Evolutionary conservation across 305 asterid genomes (phyloP), one percentile per base, ranked within the genome.

Genomic region (Fraxinus sp.): DNA sequence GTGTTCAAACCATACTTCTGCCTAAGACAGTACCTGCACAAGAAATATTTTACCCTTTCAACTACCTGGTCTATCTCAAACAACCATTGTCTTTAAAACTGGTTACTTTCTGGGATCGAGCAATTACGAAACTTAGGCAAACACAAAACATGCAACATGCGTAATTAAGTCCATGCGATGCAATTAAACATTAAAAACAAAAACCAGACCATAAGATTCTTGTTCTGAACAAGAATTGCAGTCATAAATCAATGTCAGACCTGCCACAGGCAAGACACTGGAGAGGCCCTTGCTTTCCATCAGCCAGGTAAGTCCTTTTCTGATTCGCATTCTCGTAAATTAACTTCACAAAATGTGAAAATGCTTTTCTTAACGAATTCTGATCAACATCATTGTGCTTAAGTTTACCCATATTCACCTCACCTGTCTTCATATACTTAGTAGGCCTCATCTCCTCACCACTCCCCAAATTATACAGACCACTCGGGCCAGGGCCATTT

Each of bases 261-360:
- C 97, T 92, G 90, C 84, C 86, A 85, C 99, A 96, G 78, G 91
- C 97, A 75, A 93, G 89, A 84, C 99, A 96, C 57, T 90, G 86
- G 80, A 96, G 84, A 55, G 91, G 85, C 8, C 98, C 98, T 84
- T 93, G 97, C 85, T 91, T 94, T 84, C 98, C 98, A 83, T 91
- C 94, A 28, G 94, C 94, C 92, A 94, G 86, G 86, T 87, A 96
- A 74, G 62, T 90, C 91, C 85, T 92, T 82, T 80, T 94, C 89
- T 91, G 94, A 84, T 79, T 89, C 2, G 80, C 78, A 81, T 86
- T 86, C 89, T 96, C 99, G 80, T 88, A 93, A 79, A 96, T 72
- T 86, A 90, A 37, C 94, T 94, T 96, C 81, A 92, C 88, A 72
- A 93, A 92, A 89, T 89, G 90, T 43, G 92, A 89, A 89, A 93